phyloP scores from a whole-genome alignment of 805 yeast species.

The Saccharomycopsis amapae region DNA sequence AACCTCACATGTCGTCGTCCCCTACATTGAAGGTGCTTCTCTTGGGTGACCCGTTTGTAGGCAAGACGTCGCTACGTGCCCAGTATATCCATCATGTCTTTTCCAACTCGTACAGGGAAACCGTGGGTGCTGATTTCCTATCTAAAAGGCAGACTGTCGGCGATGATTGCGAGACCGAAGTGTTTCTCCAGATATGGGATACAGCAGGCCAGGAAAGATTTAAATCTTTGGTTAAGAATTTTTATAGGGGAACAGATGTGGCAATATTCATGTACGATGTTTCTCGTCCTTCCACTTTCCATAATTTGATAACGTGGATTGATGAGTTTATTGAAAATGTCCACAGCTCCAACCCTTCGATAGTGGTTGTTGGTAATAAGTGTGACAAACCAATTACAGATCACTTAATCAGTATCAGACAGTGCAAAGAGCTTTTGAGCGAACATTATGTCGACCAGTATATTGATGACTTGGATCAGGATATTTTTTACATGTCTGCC shows the following conservation, averaged over 20 bases:
- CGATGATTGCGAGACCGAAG: conserved; percentile 23
- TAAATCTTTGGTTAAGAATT: conserved; percentile 59
- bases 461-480: conserved; percentile 12
- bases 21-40: conserved; percentile 41
- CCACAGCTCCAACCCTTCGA: conserved; percentile 40
- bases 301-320: conserved; percentile 40
- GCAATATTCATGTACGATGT: conserved; percentile 48
- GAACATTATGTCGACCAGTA: conserved; percentile 17
- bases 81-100: conserved; percentile 50
- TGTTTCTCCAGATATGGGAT: conserved; percentile 61
- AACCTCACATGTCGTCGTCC: too few species aligned
- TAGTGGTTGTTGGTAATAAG: conserved; percentile 49
- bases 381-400: conserved; percentile 29
- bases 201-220: conserved; percentile 78
- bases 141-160: conserved; percentile 32
- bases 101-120: conserved; percentile 49
- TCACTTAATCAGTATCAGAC: conserved; percentile 16
- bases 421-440: conserved; percentile 15
- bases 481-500: conserved; percentile 19
- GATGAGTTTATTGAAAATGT: conserved; percentile 41
- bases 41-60: conserved; percentile 53
- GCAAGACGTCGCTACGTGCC: conserved; percentile 49
- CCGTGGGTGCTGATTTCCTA: conserved; percentile 53
- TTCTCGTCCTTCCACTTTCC: conserved; percentile 43
- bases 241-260: conserved; percentile 53